Evolutionary conservation across 2,329 filamentous ascomycete species (phyloP), one percentile per base, ranked within the genome.

Genomic region (Aspergillus tanneri): DNA sequence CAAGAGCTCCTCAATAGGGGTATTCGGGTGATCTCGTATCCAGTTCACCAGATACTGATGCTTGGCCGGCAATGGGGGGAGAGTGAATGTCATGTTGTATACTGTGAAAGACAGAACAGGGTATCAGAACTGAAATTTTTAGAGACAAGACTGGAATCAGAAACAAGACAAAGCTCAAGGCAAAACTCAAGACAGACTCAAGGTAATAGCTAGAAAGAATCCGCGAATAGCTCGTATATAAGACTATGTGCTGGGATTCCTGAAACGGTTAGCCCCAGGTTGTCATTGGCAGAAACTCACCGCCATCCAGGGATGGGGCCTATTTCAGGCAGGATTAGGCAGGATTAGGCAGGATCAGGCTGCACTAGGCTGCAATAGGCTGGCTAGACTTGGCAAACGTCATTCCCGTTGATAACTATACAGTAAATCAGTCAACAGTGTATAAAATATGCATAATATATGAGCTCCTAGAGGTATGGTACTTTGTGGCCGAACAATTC

Each of bases 41-140:
- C 67, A 61, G 12, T 47, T 34, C 27, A 65, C 25, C 22, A 70
- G 64, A 8, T 64, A 44, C 10, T 48, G 43, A 36, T 70, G 65
- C 14, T 61, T 57, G 7, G 47, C 57, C 2, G 66, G 67, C 4
- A 67, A 28, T 7, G 50, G n/a, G 7, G 66, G 66, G 14, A 69
- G 49, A 11, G 47, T 47, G 19, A 40, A 34, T 23, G 18, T 23
- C 49, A 54, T 54, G 45, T 9, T 45, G 36, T 30, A 23, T 2
- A 12, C 14, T 11, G 25, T 21, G 16, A 4, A n/a, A 22, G 12
- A 6, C 14, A 9, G 7, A 8, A 35, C 7, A 35, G 25, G 25
- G 25, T 28, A 28, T 28, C 7, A 28, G 12, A 8, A 28, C 8
- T 8, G 25, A n/a, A n/a, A 28, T n/a, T 28, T n/a, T n/a, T n/a